A percentile compares a stretch with the other conserved stretches of the same genome.
These are phyloP conservation scores for Boletus calvinii DNA, from an alignment of 1,284 basidiomycete species.

Conservation along the genomic window DNA sequence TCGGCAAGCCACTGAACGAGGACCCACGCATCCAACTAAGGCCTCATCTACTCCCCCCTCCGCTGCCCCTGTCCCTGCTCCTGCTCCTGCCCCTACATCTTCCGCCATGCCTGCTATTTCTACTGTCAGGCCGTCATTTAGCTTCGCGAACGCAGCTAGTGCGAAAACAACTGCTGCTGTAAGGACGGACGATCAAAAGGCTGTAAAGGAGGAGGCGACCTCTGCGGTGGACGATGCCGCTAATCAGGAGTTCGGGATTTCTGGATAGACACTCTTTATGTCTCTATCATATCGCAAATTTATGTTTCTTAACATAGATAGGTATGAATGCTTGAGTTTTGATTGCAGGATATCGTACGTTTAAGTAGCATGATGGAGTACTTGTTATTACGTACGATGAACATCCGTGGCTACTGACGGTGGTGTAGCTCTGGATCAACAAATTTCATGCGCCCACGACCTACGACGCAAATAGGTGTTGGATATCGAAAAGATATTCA, in stretches of 20 bases:
- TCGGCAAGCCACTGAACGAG: slow-evolving; percentile 58
- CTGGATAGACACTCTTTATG: slow-evolving; percentile 28
- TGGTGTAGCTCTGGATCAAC: slow-evolving; percentile 55
- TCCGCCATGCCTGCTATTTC: slow-evolving; percentile 30
- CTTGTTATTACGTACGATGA: not conserved
- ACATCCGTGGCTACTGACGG: slow-evolving; percentile 17
- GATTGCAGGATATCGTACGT: slow-evolving; percentile 8
- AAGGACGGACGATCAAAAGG: slow-evolving; percentile 31
- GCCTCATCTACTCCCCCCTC: slow-evolving; percentile 34
- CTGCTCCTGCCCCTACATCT: slow-evolving; percentile 30
- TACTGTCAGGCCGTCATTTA: slow-evolving; percentile 61
- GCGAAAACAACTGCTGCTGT: slow-evolving; percentile 38
- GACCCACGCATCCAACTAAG: slow-evolving; percentile 37
- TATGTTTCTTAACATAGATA: slow-evolving; percentile 3
- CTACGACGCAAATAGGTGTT: slow-evolving; percentile 29
- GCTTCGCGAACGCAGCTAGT: slow-evolving; percentile 63
- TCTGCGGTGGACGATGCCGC: slow-evolving; percentile 21
- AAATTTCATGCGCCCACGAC: slow-evolving; percentile 66
- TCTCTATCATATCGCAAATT: slow-evolving; percentile 11
- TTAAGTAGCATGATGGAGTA: not conserved
- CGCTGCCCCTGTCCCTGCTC: not conserved
- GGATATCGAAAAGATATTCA: not conserved
- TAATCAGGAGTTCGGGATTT: slow-evolving; percentile 43
- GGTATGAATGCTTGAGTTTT: not conserved
- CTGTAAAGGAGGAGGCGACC: slow-evolving; percentile 17